A percentile compares a stretch with the other conserved stretches of the same genome.
phyloP scores from a whole-genome alignment of 1,284 basidiomycete genomes.

The Puccinia triticina region DNA sequence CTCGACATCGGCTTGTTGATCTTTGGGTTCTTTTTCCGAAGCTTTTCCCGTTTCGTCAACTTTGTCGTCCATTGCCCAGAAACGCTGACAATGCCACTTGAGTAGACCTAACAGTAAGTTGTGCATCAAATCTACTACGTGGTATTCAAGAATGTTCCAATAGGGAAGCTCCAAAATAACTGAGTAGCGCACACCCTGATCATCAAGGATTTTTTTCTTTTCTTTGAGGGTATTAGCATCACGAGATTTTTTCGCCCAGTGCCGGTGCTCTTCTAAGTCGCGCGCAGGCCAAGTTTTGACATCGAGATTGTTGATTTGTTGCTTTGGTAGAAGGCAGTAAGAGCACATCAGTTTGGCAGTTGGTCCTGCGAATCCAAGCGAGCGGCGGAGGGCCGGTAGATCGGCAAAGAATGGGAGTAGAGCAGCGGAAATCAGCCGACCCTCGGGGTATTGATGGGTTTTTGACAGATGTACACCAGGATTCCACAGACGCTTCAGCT shows the following conservation, averaged over 20 bases:
- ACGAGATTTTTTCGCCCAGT: conserved; percentile 24
- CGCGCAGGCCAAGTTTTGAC: neutral
- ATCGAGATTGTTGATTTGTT: conserved; percentile 25
- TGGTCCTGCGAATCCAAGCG: conserved; percentile 35
- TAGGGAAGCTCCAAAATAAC: conserved; percentile 34
- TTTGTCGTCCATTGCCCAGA: conserved; percentile 43
- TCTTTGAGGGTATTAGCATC: neutral
- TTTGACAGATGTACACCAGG: conserved; percentile 55
- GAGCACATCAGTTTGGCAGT: conserved; percentile 47
- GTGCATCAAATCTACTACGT: conserved; percentile 45
- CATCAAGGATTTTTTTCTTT: conserved; percentile 9
- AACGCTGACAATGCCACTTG: conserved; percentile 24
- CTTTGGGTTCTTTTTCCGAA: neutral
- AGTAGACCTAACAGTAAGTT: conserved; percentile 21
- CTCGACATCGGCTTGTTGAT: neutral
- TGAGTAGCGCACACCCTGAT: conserved; percentile 42
- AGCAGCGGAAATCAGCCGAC: neutral
- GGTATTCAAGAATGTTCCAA: too few species aligned
- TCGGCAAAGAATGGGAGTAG: conserved; percentile 27
- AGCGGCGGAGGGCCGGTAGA: neutral
- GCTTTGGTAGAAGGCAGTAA: conserved; percentile 32
- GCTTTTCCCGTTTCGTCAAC: too few species aligned
- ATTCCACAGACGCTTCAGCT: conserved; percentile 58
- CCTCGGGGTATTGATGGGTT: neutral
- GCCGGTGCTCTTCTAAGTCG: conserved; percentile 6